phyloP scores from a whole-genome alignment of 495 filamentous ascomycete species.

The Hypoxylon intermedium region DNA sequence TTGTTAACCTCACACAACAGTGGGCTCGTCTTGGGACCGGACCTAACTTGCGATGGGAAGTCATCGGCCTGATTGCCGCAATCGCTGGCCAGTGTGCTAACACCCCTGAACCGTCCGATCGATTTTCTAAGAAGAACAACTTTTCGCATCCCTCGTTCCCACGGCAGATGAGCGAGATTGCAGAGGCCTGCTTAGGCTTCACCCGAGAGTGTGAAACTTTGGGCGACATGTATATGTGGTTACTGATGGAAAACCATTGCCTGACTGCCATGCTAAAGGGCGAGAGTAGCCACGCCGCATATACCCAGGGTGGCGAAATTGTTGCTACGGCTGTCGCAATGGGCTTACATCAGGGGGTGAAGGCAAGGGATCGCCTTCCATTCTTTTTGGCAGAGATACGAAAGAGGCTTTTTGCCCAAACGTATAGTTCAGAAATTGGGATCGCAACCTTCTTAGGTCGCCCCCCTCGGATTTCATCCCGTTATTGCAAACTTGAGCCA shows the following conservation, averaged over 20 bases:
- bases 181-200: slow-evolving; percentile 40
- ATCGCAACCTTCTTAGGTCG: slow-evolving; percentile 40
- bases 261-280: slow-evolving; percentile 36
- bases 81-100: slow-evolving; percentile 40
- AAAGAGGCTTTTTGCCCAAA: slow-evolving; percentile 27
- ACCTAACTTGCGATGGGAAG: slow-evolving; percentile 43
- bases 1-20: neutral
- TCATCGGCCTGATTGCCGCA: slow-evolving; percentile 43
- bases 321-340: slow-evolving; percentile 33
- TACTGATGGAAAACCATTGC: slow-evolving; percentile 38
- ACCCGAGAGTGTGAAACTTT: slow-evolving; percentile 40
- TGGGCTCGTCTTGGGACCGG: slow-evolving; percentile 41
- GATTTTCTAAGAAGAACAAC: slow-evolving; percentile 30
- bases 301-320: slow-evolving; percentile 39
- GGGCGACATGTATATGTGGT: slow-evolving; percentile 41
- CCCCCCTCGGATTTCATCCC: slow-evolving; percentile 40
- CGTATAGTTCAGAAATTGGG: slow-evolving; percentile 39
- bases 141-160: slow-evolving; percentile 31
- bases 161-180: slow-evolving; percentile 38
- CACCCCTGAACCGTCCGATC: slow-evolving; percentile 32
- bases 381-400: slow-evolving; percentile 41
- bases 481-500: slow-evolving; percentile 41
- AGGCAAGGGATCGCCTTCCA: slow-evolving; percentile 31
- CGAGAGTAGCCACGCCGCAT: slow-evolving; percentile 36
- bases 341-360: slow-evolving; percentile 41